Evolutionary conservation across 306 rosid species (phyloP).

Genomic region (Cercis canadensis): DNA sequence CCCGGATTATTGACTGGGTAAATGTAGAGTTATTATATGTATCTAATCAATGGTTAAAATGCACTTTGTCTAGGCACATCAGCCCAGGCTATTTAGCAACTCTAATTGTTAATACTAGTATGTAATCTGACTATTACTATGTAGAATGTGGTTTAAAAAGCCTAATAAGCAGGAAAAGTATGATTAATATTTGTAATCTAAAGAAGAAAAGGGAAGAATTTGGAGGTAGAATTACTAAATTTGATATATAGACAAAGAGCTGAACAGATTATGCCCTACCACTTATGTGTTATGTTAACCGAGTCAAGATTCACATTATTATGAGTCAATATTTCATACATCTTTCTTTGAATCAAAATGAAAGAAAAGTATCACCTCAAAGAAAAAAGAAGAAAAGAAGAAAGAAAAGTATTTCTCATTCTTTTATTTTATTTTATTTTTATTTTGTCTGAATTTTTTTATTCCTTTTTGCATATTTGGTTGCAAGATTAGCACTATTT

Average conservation of each 20-base stretch:
- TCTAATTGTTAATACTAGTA: no score
- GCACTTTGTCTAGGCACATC: no score
- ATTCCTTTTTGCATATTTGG: background rate
- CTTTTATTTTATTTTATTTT: background rate
- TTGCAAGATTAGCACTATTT: background rate
- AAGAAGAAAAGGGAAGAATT: no score
- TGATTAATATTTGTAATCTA: background rate
- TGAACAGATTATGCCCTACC: background rate
- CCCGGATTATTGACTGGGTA: no score
- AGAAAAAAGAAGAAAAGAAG: no score
- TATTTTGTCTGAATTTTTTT: background rate
- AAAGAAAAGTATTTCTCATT: conserved; percentile 1
- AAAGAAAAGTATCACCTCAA: no score
- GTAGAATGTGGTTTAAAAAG: background rate
- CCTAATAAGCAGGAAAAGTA: background rate
- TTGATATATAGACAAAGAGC: no score
- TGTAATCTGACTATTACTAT: background rate
- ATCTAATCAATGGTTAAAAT: no score
- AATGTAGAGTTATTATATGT: no score
- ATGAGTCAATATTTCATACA: background rate
- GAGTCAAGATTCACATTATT: background rate
- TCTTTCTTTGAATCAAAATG: background rate
- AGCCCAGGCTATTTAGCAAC: no score
- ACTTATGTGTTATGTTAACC: background rate
- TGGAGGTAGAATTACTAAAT: no score